Percentiles rank a stretch among this genome's conserved stretches.
These are phyloP conservation scores for Dactylellina leptospora DNA, from an alignment of 2,329 filamentous ascomycete genomes.

Conservation along the genomic window DNA sequence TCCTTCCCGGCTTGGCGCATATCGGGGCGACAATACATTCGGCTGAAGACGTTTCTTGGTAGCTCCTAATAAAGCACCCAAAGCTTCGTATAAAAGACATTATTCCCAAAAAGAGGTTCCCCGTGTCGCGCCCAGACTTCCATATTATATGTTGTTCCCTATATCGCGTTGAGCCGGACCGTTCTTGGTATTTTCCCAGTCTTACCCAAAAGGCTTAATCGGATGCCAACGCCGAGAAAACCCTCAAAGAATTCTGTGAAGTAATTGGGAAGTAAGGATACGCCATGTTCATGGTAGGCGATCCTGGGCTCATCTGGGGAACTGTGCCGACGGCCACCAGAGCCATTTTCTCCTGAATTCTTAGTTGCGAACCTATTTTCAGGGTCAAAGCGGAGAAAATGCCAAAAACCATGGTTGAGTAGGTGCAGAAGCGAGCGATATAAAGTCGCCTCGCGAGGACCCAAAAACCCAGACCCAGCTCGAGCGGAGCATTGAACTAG, in stretches of 20 bases:
- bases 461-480: too few species aligned
- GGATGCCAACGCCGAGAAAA: not conserved
- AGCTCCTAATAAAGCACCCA: too few species aligned
- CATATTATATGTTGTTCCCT: not conserved
- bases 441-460: slow-evolving; percentile 9
- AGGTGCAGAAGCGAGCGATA: slow-evolving; percentile 12
- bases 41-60: too few species aligned
- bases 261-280: too few species aligned
- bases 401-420: slow-evolving; percentile 19
- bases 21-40: too few species aligned
- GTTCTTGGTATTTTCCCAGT: too few species aligned
- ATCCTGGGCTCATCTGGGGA: not conserved
- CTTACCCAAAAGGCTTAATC: too few species aligned
- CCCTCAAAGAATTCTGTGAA: not conserved
- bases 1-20: slow-evolving; percentile 51
- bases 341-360: not conserved
- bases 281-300: not conserved
- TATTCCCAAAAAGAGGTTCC: too few species aligned
- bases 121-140: not conserved
- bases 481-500: too few species aligned
- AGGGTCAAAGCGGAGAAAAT: slow-evolving; percentile 1
- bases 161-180: not conserved
- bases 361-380: not conserved
- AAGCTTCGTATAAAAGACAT: too few species aligned
- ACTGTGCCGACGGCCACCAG: not conserved